Evolutionary conservation across 2,329 filamentous ascomycete species (phyloP).

Genomic region (Fusarium liriodendri): DNA sequence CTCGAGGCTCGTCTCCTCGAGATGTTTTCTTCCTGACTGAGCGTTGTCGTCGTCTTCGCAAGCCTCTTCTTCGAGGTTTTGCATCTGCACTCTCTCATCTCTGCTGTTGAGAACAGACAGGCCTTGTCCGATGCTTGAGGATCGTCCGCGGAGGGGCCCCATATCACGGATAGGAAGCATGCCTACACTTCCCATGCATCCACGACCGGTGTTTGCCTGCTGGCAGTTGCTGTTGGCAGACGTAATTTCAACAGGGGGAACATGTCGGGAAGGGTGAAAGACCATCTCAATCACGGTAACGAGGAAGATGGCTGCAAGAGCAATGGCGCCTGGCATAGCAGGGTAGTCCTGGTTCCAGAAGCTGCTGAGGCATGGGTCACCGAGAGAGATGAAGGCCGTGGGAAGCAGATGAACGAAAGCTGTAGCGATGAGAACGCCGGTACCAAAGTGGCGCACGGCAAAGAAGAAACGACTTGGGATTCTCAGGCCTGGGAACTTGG

Average conservation of each 20-base stretch:
- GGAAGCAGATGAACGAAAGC: constrained; percentile 82
- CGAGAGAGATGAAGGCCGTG: constrained; percentile 72
- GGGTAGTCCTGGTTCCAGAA: constrained; percentile 82
- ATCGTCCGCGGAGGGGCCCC: constrained; percentile 48
- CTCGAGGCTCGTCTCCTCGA: constrained; percentile 40
- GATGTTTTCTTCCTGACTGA: constrained; percentile 32
- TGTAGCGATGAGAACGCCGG: constrained; percentile 79
- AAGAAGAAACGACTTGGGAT: constrained; percentile 69
- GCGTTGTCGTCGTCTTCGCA: constrained; percentile 27
- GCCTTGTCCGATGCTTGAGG: constrained; percentile 49
- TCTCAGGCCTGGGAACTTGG: constrained; percentile 61
- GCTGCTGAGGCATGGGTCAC: constrained; percentile 73
- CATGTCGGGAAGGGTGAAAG: constrained; percentile 58
- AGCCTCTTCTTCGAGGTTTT: constrained; percentile 26
- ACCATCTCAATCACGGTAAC: constrained; percentile 86
- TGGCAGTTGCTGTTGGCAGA: constrained; percentile 3
- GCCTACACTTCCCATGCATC: constrained; percentile 41
- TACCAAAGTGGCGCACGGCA: constrained; percentile 76
- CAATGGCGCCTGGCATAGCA: constrained; percentile 83
- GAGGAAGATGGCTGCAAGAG: constrained; percentile 81
- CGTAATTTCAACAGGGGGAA: constrained; percentile 31
- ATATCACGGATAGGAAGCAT: constrained; percentile 49
- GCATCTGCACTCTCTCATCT: constrained; percentile 24
- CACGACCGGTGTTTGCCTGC: constrained; percentile 9
- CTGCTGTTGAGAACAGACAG: constrained; percentile 46